Base-by-base conservation (phyloP, 1,284 basidiomycete genomes). In the Rhodotorula mucilaginosa region DNA sequence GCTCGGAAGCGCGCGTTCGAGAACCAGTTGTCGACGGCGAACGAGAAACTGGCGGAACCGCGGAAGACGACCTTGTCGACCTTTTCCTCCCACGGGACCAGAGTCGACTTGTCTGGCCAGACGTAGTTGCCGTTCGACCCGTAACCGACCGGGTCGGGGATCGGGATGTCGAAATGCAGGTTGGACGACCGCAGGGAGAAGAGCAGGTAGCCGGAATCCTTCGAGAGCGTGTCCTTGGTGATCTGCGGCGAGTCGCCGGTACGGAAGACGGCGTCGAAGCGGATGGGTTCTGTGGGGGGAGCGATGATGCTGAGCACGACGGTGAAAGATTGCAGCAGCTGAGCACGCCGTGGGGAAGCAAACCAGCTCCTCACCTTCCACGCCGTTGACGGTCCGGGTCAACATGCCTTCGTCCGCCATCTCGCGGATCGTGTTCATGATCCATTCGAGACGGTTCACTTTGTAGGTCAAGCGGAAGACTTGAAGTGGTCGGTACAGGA, bases 91-190 rank as follows among this genome's bases (percentile, higher is more conserved):
- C 59, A 60, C 46, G 44, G 34, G 2, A 46, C 34, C n/a, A 60
- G 59, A n/a, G n/a, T 19, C n/a, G 44, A 48, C 0, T 18, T 26
- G 13, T n/a, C n/a, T 10, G 59, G 59, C 59, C 59, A 60, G 46
- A 60, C 46, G 46, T 60, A 60, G 46, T 60, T 60, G 46, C 59
- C 59, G 59, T 60, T 60, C 26, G 59, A 60, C 16, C 59, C 59
- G 59, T 60, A 60, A 5, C 26, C 59, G 16, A 47, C 46, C 6
- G 59, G 59, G 15, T 60, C 59, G 18, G 59, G 59, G 26, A 60
- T 60, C 15, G 59, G 59, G 44, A 60, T 23, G 59, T 60, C 59
- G 46, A 60, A 29, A n/a, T 60, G 59, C 46, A 60, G 46, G 7
- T n/a, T 16, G 5, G 59, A 60, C n/a, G 59, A 29, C n/a, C 59